phyloP scores from a whole-genome alignment of 768 basidiomycete genomes.

The Leucocoprinus leucothites region DNA sequence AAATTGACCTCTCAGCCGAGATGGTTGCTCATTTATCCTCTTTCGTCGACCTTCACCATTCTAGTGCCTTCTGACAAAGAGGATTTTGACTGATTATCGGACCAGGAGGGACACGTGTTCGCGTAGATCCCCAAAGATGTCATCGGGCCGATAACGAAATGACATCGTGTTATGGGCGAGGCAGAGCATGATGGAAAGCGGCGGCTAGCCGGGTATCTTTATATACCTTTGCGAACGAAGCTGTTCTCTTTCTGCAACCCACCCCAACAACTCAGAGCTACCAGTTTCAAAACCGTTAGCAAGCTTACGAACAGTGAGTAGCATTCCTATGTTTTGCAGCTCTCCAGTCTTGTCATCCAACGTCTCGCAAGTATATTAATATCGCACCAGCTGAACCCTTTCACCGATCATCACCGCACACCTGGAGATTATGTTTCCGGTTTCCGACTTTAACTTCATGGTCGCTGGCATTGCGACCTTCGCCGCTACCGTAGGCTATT shows the following conservation, averaged over 20 bases:
- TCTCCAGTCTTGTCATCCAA: background rate
- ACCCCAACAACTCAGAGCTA: background rate
- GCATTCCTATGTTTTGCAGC: background rate
- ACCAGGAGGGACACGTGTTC: slow-evolving; percentile 10
- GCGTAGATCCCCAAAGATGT: slow-evolving; percentile 2
- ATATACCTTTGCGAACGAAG: background rate
- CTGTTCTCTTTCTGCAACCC: background rate
- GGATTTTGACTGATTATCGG: slow-evolving; percentile 5
- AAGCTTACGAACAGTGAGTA: background rate
- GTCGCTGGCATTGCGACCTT: slow-evolving; percentile 57
- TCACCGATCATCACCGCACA: background rate
- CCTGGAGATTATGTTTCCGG: slow-evolving; percentile 38
- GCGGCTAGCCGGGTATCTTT: background rate
- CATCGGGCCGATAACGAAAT: slow-evolving; percentile 8
- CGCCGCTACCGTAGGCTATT: slow-evolving; percentile 58
- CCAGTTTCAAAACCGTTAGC: background rate
- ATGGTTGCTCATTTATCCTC: background rate
- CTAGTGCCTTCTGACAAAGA: background rate
- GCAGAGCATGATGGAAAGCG: slow-evolving; percentile 6
- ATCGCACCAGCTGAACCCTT: background rate
- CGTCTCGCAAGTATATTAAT: background rate
- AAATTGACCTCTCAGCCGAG: too few species aligned
- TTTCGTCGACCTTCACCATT: background rate
- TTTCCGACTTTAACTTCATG: slow-evolving; percentile 51
- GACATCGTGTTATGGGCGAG: slow-evolving; percentile 13